Conservation (phyloP, 352 stramenopile genomes). For the Globisporangium cylindrosporum region DNA sequence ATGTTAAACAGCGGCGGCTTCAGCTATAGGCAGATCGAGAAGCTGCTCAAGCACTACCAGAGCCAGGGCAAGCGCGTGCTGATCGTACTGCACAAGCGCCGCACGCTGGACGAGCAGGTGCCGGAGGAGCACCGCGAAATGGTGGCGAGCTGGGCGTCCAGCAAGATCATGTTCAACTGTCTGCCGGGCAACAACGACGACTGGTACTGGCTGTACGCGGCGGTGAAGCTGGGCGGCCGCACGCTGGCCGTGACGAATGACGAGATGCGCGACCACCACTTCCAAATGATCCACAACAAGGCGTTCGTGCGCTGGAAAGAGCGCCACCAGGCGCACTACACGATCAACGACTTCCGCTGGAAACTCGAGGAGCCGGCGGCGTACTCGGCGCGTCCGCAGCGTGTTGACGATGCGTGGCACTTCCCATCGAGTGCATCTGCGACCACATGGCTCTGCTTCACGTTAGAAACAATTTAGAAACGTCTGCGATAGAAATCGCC, state of each 20-base stretch:
- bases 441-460: conserved; percentile 50
- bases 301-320: conserved; percentile 97
- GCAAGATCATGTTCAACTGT: conserved; percentile 91
- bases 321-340: conserved; percentile 94
- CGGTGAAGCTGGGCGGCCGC: conserved; percentile 75
- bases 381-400: conserved; percentile 63
- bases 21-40: conserved; percentile 95
- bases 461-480: conserved; percentile 23
- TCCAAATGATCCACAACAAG: conserved; percentile 96
- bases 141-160: conserved; percentile 71
- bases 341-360: conserved; percentile 49
- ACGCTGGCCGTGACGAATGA: conserved; percentile 96
- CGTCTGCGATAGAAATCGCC: neutral
- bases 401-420: conserved; percentile 58
- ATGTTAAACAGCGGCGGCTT: conserved; percentile 76
- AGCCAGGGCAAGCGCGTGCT: conserved; percentile 86
- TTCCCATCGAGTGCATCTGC: conserved; percentile 37
- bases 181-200: conserved; percentile 97
- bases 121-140: conserved; percentile 68
- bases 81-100: conserved; percentile 95
- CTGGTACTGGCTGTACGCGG: conserved; percentile 99
- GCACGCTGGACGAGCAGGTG: conserved; percentile 89
- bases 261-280: conserved; percentile 99
- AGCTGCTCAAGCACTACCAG: conserved; percentile 90
- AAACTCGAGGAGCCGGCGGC: conserved; percentile 50